phyloP scores from a whole-genome alignment of 108 stramenopile genomes.

The Parietichytrium sp. region DNA sequence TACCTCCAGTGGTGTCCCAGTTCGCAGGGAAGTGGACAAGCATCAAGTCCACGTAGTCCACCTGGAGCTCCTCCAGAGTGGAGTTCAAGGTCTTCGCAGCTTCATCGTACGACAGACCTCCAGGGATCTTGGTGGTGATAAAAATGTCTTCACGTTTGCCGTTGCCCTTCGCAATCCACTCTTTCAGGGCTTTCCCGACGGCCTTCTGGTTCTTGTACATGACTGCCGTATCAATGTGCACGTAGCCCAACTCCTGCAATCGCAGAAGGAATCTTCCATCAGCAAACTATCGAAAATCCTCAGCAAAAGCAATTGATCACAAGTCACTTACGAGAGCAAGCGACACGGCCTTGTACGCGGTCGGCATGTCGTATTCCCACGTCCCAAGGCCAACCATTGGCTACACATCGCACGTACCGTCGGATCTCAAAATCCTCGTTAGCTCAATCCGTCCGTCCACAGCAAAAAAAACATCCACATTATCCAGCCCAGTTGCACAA shows the following conservation, averaged over 20 bases:
- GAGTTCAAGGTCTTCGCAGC: conserved; percentile 59
- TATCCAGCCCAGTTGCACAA: too few species aligned
- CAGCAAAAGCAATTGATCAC: too few species aligned
- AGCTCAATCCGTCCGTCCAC: too few species aligned
- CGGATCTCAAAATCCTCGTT: too few species aligned
- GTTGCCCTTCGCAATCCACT: conserved; percentile 59
- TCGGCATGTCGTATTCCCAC: conserved; percentile 29
- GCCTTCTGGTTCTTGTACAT: conserved; percentile 87
- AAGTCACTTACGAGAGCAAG: too few species aligned
- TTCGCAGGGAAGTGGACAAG: conserved; percentile 74
- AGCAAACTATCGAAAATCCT: too few species aligned
- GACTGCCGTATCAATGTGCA: conserved; percentile 85
- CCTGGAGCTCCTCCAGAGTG: conserved; percentile 65
- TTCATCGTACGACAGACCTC: conserved; percentile 78
- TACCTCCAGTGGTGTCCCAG: neutral
- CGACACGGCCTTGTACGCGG: neutral
- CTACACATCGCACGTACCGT: too few species aligned
- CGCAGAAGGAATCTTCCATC: too few species aligned
- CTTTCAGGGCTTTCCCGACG: conserved; percentile 76
- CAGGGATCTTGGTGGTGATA: conserved; percentile 85
- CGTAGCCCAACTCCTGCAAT: conserved; percentile 72
- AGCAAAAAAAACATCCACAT: too few species aligned
- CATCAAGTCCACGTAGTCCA: conserved; percentile 82
- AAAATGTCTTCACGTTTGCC: conserved; percentile 75
- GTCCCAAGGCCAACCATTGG: conserved; percentile 33